Conservation (phyloP, 257 asterid genomes). For the Primulina eburnea region DNA sequence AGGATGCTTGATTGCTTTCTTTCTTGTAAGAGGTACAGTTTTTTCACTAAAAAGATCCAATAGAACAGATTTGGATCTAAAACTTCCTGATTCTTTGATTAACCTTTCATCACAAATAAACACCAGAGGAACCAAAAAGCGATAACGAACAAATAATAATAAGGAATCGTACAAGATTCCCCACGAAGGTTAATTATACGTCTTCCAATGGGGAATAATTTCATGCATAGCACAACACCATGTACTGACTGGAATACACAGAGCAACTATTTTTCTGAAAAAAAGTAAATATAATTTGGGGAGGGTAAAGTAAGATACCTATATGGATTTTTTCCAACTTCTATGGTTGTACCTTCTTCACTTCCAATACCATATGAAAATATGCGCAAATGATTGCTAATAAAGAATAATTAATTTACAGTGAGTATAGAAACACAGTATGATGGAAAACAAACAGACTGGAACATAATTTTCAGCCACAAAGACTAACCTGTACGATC, state of each 20-base stretch:
- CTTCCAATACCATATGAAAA: constrained; percentile 49
- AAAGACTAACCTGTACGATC: constrained; percentile 62
- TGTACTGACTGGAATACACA: background rate
- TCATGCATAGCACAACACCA: background rate
- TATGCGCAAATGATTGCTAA: constrained; percentile 51
- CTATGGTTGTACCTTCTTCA: constrained; percentile 52
- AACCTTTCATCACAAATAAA: background rate
- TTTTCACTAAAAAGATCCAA: background rate
- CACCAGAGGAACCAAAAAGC: background rate
- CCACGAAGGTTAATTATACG: background rate
- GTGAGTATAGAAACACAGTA: background rate
- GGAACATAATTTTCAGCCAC: constrained; percentile 4
- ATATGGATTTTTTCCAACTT: constrained; percentile 44
- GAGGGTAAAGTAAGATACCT: constrained; percentile 32
- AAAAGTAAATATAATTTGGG: background rate
- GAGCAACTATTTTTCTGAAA: background rate
- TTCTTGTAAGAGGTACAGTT: background rate
- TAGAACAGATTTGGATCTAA: background rate
- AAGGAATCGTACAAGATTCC: background rate
- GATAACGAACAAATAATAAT: background rate
- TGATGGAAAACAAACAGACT: constrained; percentile 11
- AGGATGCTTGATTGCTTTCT: background rate
- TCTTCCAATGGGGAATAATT: background rate
- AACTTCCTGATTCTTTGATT: background rate
- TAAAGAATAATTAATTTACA: constrained; percentile 14